Conservation (phyloP, 345 rosid genomes). For the Lepidium sativum region DNA sequence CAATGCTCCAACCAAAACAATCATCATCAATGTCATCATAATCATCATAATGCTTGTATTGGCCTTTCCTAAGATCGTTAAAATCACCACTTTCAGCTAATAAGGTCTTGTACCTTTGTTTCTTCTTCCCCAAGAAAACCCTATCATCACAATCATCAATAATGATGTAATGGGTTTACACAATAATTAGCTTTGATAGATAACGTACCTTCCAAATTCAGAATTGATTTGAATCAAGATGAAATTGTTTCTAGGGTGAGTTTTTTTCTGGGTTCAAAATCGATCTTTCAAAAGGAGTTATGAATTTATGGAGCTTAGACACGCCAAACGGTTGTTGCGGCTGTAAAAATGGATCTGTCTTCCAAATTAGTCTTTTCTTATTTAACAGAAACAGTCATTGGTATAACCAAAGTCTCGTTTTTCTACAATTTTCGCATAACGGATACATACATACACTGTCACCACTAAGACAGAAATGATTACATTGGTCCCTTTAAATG, state of each 20-base stretch:
- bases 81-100: background rate
- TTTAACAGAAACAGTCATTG: background rate
- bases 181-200: slow-evolving; percentile 3
- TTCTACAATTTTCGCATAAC: background rate
- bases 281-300: slow-evolving; percentile 18
- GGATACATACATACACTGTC: too few species aligned
- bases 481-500: background rate
- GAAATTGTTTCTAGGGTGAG: background rate
- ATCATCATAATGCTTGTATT: background rate
- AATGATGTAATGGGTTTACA: too few species aligned
- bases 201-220: slow-evolving; percentile 14
- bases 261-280: slow-evolving; percentile 17
- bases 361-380: slow-evolving; percentile 7
- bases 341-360: slow-evolving; percentile 44
- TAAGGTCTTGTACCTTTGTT: background rate
- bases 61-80: background rate
- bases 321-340: slow-evolving; percentile 46
- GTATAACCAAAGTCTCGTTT: background rate
- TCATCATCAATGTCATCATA: slow-evolving; percentile 2
- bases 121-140: slow-evolving; percentile 15
- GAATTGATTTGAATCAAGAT: background rate
- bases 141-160: too few species aligned
- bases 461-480: background rate
- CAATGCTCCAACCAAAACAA: slow-evolving; percentile 28
- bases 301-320: slow-evolving; percentile 15